These are phyloP conservation scores for Volvox reticuliferus DNA, from an alignment of 139 green algal genomes.

Conservation along the genomic window DNA sequence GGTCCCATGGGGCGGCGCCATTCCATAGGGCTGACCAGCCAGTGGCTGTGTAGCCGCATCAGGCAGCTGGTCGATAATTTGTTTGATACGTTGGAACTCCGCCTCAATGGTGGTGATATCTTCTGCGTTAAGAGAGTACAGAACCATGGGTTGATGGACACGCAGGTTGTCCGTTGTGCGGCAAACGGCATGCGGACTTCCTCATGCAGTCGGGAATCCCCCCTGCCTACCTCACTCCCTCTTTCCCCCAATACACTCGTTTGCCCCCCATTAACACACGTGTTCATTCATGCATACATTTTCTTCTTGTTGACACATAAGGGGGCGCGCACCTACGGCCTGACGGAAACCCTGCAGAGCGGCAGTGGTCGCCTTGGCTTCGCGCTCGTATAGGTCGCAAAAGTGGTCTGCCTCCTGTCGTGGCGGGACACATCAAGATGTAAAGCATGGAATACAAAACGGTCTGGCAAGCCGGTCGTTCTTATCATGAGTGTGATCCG, in stretches of 20 bases:
- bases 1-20: neutral
- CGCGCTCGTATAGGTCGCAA: constrained; percentile 16
- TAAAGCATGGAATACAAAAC: no score
- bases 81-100: neutral
- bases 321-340: constrained; percentile 3
- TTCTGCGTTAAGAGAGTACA: neutral
- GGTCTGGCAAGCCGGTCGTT: no score
- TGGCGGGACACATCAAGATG: no score
- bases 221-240: no score
- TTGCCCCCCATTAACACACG: no score
- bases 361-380: neutral
- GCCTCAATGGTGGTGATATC: constrained; percentile 12
- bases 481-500: no score
- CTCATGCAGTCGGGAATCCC: no score
- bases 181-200: no score
- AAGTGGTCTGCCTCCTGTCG: constrained; percentile 39
- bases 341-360: neutral
- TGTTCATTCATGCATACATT: no score
- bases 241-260: no score
- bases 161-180: no score
- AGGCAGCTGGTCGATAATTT: neutral
- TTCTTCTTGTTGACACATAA: neutral
- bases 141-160: neutral
- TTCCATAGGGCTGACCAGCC: no score
- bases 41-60: neutral